Percentiles rank a stretch among this genome's conserved stretches.
Conservation (phyloP, 2,329 filamentous ascomycete genomes). For the Stenocarpella maydis region DNA sequence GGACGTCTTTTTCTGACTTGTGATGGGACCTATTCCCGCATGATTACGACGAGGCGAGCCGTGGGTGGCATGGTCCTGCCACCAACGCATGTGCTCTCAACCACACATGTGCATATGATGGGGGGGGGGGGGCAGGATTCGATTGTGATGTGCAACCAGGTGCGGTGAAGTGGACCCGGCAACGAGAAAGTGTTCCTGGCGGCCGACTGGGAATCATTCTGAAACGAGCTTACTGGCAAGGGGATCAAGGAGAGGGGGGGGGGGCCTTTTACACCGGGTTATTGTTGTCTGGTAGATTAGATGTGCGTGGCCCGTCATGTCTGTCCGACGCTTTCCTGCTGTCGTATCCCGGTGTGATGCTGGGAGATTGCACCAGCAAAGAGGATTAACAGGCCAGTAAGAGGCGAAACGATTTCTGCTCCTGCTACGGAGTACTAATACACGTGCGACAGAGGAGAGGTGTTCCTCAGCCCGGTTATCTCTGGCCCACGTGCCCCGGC, state of each 20-base stretch:
- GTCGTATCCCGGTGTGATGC: too few species aligned
- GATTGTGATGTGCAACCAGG: slow-evolving; percentile 4
- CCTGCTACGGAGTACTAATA: too few species aligned
- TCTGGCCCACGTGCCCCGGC: too few species aligned
- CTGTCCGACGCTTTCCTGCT: neutral
- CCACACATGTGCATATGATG: neutral
- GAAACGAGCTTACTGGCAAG: neutral
- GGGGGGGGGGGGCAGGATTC: slow-evolving; percentile 5
- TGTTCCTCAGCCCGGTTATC: neutral
- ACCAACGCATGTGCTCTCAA: neutral
- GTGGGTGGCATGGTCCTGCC: neutral
- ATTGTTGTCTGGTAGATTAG: neutral
- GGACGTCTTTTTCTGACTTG: slow-evolving; percentile 32
- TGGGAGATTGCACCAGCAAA: neutral
- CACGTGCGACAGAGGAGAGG: neutral
- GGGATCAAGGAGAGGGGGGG: neutral
- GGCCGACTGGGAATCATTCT: neutral
- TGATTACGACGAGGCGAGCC: neutral
- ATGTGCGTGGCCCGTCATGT: neutral
- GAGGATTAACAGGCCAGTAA: too few species aligned
- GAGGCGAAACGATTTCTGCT: neutral
- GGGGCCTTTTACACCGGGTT: neutral
- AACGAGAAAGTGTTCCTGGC: neutral
- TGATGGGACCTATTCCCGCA: slow-evolving; percentile 1
- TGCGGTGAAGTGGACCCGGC: neutral